Conservation (phyloP, 139 green algal genomes). For the Chlamydomonas sp. region DNA sequence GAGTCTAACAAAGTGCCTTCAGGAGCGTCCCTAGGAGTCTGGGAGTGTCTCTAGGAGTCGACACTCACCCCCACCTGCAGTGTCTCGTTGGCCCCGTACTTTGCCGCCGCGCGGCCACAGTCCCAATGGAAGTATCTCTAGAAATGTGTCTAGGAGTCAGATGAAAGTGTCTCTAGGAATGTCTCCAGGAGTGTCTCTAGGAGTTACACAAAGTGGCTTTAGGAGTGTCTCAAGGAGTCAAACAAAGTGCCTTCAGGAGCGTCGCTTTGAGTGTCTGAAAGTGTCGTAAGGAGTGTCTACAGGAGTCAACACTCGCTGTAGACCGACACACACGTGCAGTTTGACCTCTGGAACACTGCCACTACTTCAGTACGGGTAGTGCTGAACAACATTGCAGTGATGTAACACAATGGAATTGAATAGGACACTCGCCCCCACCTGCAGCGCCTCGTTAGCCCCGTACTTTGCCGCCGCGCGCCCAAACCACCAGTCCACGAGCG, state of each 20-base stretch:
- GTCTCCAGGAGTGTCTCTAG: too few species aligned
- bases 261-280: too few species aligned
- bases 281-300: too few species aligned
- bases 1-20: too few species aligned
- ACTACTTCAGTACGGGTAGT: neutral
- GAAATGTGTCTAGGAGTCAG: conserved; percentile 54
- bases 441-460: neutral
- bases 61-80: neutral
- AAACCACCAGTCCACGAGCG: conserved; percentile 54
- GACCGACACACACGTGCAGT: too few species aligned
- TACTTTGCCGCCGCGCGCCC: neutral
- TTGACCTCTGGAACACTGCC: too few species aligned
- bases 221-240: too few species aligned
- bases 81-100: neutral
- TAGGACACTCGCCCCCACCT: neutral
- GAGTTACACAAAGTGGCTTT: too few species aligned
- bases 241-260: too few species aligned
- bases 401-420: neutral
- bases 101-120: conserved; percentile 15
- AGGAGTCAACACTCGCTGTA: too few species aligned
- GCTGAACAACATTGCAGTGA: neutral
- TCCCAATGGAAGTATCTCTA: conserved; percentile 44
- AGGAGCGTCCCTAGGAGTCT: too few species aligned
- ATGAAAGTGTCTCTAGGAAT: too few species aligned
- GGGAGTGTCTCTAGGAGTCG: neutral